A percentile compares a stretch with the other conserved stretches of the same genome.
Evolutionary conservation across 2,329 filamentous ascomycete genomes (phyloP).

Genomic region (Hymenoscyphus infarciens): DNA sequence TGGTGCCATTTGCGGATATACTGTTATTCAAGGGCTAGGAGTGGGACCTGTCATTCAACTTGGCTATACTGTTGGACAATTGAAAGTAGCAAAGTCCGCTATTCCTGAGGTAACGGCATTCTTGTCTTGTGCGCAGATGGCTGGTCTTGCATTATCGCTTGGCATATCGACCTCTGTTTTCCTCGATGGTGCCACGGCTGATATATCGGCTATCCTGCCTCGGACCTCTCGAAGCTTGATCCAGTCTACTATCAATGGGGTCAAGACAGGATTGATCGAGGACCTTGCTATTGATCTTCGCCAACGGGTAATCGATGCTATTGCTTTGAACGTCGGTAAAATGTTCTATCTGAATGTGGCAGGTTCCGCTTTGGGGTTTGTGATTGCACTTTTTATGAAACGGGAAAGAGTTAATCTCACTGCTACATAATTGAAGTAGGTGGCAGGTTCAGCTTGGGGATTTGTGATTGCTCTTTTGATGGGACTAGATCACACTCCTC

Average conservation of each 20-base stretch:
- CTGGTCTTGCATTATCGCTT: conserved; percentile 37
- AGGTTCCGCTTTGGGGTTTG: no score
- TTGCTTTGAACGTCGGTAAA: no score
- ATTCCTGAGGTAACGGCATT: conserved; percentile 38
- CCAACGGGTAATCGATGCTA: no score
- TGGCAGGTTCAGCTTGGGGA: no score
- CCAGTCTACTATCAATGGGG: conserved; percentile 13
- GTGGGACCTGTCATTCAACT: conserved; percentile 38
- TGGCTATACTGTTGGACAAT: conserved; percentile 37
- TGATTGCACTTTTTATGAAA: no score
- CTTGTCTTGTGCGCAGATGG: conserved; percentile 38
- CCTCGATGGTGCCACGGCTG: conserved; percentile 23
- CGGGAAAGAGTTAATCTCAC: no score
- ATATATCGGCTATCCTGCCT: conserved; percentile 34
- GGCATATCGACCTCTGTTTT: conserved; percentile 37
- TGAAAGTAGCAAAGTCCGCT: conserved; percentile 33
- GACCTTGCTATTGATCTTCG: no score
- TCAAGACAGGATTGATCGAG: no score
- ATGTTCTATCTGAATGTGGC: no score
- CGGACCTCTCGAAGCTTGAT: conserved; percentile 31
- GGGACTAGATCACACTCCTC: no score
- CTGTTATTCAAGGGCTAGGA: conserved; percentile 41
- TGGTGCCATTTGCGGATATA: conserved; percentile 35
- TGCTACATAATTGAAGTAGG: no score
- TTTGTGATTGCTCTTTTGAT: no score